Evolutionary conservation across 805 yeast species (phyloP).

Genomic region (Saccharomycopsis olivae): DNA sequence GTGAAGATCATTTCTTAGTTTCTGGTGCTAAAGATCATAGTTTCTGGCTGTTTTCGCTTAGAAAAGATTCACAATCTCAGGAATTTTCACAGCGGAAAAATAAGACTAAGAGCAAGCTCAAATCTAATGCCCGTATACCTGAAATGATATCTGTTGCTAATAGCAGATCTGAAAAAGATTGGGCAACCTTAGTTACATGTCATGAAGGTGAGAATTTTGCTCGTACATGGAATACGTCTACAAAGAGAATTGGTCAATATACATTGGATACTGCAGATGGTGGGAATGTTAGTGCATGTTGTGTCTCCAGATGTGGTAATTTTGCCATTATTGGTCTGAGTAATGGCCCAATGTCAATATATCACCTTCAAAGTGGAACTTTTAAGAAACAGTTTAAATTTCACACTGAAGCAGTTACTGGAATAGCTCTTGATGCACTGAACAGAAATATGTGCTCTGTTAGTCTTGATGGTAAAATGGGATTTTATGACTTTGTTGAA

Average conservation of each 20-base stretch:
- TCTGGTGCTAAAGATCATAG: conserved; percentile 83
- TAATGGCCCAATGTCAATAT: conserved; percentile 73
- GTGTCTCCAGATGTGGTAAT: conserved; percentile 89
- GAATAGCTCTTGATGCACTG: conserved; percentile 82
- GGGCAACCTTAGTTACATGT: conserved; percentile 89
- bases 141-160: conserved; percentile 65
- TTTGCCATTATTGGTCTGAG: conserved; percentile 89
- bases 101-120: conserved; percentile 26
- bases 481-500: conserved; percentile 74
- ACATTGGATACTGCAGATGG: conserved; percentile 65
- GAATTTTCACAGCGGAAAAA: conserved; percentile 73
- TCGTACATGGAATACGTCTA: conserved; percentile 79
- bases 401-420: conserved; percentile 77
- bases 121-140: conserved; percentile 54
- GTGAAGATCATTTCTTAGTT: conserved; percentile 69
- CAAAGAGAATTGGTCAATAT: conserved; percentile 72
- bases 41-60: conserved; percentile 83
- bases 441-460: conserved; percentile 78
- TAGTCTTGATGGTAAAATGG: conserved; percentile 83
- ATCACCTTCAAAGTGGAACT: conserved; percentile 87
- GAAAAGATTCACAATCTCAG: conserved; percentile 95
- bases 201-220: conserved; percentile 80
- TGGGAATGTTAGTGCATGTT: conserved; percentile 62
- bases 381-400: conserved; percentile 57
- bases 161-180: conserved; percentile 68